A percentile compares a stretch with the other conserved stretches of the same genome.
These are phyloP conservation scores for Gossypium anomalum DNA, from an alignment of 345 rosid genomes.

Conservation along the genomic window DNA sequence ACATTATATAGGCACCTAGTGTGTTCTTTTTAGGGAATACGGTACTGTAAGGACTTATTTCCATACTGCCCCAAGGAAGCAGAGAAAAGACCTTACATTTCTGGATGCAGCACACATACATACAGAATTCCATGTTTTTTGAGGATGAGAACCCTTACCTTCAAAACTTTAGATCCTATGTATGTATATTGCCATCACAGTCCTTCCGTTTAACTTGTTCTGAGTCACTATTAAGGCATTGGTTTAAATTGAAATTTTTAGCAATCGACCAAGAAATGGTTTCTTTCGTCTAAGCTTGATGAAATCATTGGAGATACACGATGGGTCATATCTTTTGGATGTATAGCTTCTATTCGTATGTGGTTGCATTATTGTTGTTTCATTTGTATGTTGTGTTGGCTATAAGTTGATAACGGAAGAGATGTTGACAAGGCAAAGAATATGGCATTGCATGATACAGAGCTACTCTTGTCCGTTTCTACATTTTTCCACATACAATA, in stretches of 20 bases:
- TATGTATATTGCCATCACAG: too few species aligned
- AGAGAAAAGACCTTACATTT: too few species aligned
- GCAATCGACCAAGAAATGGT: too few species aligned
- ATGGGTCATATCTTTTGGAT: neutral
- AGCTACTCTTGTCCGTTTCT: neutral
- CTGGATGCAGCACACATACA: too few species aligned
- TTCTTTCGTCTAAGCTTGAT: too few species aligned
- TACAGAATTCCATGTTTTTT: too few species aligned
- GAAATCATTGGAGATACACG: neutral
- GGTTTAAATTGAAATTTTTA: too few species aligned
- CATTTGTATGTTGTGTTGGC: neutral
- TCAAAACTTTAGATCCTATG: too few species aligned
- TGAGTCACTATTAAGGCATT: neutral
- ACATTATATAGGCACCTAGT: neutral
- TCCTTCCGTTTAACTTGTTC: neutral
- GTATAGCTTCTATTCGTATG: neutral
- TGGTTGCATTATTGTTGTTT: constrained; percentile 13
- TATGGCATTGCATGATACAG: neutral
- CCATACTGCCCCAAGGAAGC: too few species aligned
- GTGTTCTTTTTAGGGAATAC: neutral
- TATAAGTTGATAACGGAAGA: neutral
- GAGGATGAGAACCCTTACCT: too few species aligned
- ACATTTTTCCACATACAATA: neutral
- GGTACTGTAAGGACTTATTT: neutral
- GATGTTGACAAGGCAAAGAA: constrained; percentile 24